phyloP scores from a whole-genome alignment of 805 yeast genomes.

The Priceomyces haplophilus region DNA sequence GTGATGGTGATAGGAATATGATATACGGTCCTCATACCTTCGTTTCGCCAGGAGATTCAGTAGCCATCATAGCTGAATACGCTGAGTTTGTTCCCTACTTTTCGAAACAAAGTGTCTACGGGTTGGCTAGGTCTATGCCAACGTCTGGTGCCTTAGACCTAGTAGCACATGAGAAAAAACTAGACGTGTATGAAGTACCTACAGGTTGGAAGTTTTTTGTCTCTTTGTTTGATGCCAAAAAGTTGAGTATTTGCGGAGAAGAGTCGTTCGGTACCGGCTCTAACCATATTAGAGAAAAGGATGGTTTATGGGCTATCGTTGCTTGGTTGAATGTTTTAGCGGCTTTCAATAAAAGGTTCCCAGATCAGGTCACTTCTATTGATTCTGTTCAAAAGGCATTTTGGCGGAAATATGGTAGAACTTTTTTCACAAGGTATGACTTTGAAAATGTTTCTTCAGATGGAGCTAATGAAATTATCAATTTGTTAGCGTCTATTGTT shows the following conservation, averaged over 20 bases:
- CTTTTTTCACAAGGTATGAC: constrained; percentile 95
- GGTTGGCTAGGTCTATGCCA: constrained; percentile 97
- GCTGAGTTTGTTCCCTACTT: constrained; percentile 90
- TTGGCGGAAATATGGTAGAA: constrained; percentile 92
- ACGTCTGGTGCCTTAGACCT: constrained; percentile 91
- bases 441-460: constrained; percentile 78
- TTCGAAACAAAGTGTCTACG: constrained; percentile 77
- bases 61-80: constrained; percentile 94
- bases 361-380: constrained; percentile 60
- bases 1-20: constrained; percentile 99
- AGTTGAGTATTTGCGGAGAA: constrained; percentile 95
- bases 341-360: constrained; percentile 63
- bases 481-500: constrained; percentile 34
- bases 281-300: constrained; percentile 95
- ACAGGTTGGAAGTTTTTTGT: constrained; percentile 99
- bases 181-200: constrained; percentile 88
- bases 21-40: constrained; percentile 92
- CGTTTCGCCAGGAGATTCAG: constrained; percentile 98
- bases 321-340: constrained; percentile 98
- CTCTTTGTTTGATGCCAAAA: constrained; percentile 88
- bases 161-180: constrained; percentile 76
- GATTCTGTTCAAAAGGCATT: constrained; percentile 76
- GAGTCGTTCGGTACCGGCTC: constrained; percentile 98
- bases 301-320: constrained; percentile 95
- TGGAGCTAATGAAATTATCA: constrained; percentile 70